Percentiles rank a stretch among this genome's conserved stretches.
Conservation (phyloP, 495 filamentous ascomycete species). For the Chaetomium cochliodes region DNA sequence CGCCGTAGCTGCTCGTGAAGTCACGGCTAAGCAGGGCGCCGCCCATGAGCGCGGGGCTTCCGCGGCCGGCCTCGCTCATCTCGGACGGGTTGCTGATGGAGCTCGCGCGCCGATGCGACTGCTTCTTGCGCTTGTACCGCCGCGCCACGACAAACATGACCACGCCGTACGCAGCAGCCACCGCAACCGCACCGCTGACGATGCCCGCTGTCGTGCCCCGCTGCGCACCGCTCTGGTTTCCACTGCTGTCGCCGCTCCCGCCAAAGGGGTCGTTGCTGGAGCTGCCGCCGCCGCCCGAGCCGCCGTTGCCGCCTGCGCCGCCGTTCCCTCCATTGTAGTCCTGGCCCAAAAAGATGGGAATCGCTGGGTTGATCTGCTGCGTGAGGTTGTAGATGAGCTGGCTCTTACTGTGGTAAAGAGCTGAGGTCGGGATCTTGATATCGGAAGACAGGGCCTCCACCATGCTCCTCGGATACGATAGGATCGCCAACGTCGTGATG, state of each 20-base stretch:
- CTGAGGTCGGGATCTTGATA: slow-evolving; percentile 64
- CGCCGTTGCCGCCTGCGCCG: too few species aligned
- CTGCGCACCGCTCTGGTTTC: slow-evolving; percentile 48
- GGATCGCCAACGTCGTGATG: slow-evolving; percentile 76
- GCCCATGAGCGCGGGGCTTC: slow-evolving; percentile 58
- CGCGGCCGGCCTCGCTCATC: slow-evolving; percentile 57
- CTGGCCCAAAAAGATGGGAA: too few species aligned
- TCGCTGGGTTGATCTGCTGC: slow-evolving; percentile 75
- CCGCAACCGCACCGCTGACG: slow-evolving; percentile 70
- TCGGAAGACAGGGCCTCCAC: slow-evolving; percentile 61
- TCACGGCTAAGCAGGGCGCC: slow-evolving; percentile 51
- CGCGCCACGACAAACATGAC: slow-evolving; percentile 97
- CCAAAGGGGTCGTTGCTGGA: slow-evolving; percentile 43
- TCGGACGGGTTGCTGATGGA: slow-evolving; percentile 57
- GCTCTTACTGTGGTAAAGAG: slow-evolving; percentile 69
- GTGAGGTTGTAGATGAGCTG: slow-evolving; percentile 64
- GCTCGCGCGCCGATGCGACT: slow-evolving; percentile 73
- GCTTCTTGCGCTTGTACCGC: slow-evolving; percentile 84
- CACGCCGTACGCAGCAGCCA: slow-evolving; percentile 90
- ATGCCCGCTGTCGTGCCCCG: slow-evolving; percentile 81
- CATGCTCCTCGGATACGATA: slow-evolving; percentile 67
- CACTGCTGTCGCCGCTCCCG: slow-evolving; percentile 29
- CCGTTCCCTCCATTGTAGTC: too few species aligned
- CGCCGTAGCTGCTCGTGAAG: slow-evolving; percentile 51
- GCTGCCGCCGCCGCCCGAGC: slow-evolving; percentile 20